phyloP scores from a whole-genome alignment of 1,139 yeast species.

The Scheffersomyces cryptocercus region DNA sequence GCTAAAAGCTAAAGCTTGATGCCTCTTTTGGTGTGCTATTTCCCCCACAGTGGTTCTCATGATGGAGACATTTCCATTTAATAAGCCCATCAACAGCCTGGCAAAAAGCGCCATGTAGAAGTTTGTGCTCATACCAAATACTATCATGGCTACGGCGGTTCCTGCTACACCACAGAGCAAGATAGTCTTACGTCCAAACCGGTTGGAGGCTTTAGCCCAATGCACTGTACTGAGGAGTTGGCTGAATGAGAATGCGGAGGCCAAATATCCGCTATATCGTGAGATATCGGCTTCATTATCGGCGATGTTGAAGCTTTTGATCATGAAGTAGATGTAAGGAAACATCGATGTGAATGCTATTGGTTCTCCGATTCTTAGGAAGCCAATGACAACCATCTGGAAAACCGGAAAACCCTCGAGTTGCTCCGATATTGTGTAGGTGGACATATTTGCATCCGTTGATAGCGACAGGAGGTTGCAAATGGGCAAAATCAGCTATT shows the following conservation, averaged over 20 bases:
- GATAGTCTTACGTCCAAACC: conserved; percentile 34
- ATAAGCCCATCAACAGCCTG: conserved; percentile 33
- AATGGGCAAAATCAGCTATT: too few species aligned
- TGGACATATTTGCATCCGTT: background rate
- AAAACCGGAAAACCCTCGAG: conserved; percentile 35
- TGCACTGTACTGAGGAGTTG: conserved; percentile 39
- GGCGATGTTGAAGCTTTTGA: conserved; percentile 37
- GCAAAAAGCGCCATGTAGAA: conserved; percentile 35
- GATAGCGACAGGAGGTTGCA: too few species aligned
- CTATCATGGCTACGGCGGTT: conserved; percentile 27
- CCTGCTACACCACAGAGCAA: conserved; percentile 34
- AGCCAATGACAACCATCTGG: conserved; percentile 34
- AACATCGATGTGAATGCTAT: conserved; percentile 40
- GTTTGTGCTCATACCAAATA: conserved; percentile 37
- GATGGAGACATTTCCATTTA: conserved; percentile 41
- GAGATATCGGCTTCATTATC: conserved; percentile 36
- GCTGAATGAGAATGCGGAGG: conserved; percentile 38
- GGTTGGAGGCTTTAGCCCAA: conserved; percentile 37
- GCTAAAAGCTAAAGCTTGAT: conserved; percentile 40
- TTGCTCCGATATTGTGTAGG: conserved; percentile 9
- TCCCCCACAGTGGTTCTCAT: conserved; percentile 41
- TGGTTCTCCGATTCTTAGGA: conserved; percentile 39
- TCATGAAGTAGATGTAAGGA: conserved; percentile 43
- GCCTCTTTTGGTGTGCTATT: conserved; percentile 35
- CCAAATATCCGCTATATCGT: conserved; percentile 38